Evolutionary conservation across 163 green algal species (phyloP).

Genomic region (Trebouxia gelatinosa): DNA sequence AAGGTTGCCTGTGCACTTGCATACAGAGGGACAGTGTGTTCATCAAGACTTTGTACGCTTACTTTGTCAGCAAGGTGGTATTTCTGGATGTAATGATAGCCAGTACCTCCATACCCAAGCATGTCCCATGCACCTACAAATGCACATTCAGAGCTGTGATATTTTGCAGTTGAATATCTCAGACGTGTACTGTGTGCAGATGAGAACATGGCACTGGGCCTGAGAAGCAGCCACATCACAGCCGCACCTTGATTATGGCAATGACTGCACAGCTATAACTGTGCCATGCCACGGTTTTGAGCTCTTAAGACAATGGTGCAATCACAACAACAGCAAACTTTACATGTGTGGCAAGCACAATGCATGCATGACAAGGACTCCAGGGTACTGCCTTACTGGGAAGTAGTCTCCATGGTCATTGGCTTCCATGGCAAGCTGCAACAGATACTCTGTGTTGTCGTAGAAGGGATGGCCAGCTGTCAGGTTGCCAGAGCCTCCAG

Average conservation of each 20-base stretch:
- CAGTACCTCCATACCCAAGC: conserved; percentile 82
- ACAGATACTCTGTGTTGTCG: conserved; percentile 62
- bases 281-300: neutral
- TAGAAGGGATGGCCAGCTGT: conserved; percentile 72
- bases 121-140: conserved; percentile 75
- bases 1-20: too few species aligned
- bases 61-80: conserved; percentile 53
- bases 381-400: conserved; percentile 49
- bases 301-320: too few species aligned
- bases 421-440: conserved; percentile 65
- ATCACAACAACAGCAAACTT: neutral
- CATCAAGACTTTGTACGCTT: too few species aligned
- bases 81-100: conserved; percentile 57
- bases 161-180: neutral
- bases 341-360: neutral
- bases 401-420: conserved; percentile 85
- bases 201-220: neutral
- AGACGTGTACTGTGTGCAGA: too few species aligned
- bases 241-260: neutral
- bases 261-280: neutral
- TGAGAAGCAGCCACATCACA: neutral
- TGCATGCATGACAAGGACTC: neutral
- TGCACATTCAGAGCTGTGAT: neutral
- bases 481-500: conserved; percentile 70
- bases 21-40: too few species aligned